Evolutionary conservation across 345 rosid species (phyloP), one percentile per base, ranked within the genome.

Genomic region (Trapa bicornis): DNA sequence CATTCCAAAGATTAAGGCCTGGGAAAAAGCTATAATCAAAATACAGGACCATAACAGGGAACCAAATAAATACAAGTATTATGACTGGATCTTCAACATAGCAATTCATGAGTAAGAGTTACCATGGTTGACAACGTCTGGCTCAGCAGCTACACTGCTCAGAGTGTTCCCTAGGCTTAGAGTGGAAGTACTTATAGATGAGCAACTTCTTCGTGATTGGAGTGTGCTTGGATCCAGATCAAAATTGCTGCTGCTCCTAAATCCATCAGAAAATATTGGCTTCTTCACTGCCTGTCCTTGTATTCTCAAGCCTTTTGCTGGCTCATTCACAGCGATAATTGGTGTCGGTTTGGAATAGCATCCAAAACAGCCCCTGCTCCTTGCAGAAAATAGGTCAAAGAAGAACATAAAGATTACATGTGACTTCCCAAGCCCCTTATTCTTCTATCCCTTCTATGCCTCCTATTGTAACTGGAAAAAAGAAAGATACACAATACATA

Each of bases 361-460:
- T 70, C 94, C 91, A 73, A 86, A 88, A 76, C 91, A 88, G 80
- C 91, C 87, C 65, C 86, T 82, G 83, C 77, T 10, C 73, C 67
- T 71, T 70, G 67, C 48, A 43, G 47, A 37, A 45, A 14, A 29
- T 5, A 47, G 17, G 37, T n/a, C 47, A 14, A 64, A 50, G 29
- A 22, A 22, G 29, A 22, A 22, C 29, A 22, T 22, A 22, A 22
- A 22, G 29, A 22, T 22, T 22, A 22, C 29, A 22, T 22, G 29
- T 22, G 29, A 22, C 29, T 22, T 22, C 29, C 29, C 29, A 22
- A 22, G 29, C 29, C 29, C 29, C 29, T 22, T 22, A 22, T 22
- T 22, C 29, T 22, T 22, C 29, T 22, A 22, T 22, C 29, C 29
- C 29, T 22, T 22, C 29, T 22, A 22, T 22, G 29, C 29, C 29